Percentiles rank a stretch among this genome's conserved stretches.
These are phyloP conservation scores for Alternaria arbusti DNA, from an alignment of 2,329 filamentous ascomycete species.

Conservation along the genomic window DNA sequence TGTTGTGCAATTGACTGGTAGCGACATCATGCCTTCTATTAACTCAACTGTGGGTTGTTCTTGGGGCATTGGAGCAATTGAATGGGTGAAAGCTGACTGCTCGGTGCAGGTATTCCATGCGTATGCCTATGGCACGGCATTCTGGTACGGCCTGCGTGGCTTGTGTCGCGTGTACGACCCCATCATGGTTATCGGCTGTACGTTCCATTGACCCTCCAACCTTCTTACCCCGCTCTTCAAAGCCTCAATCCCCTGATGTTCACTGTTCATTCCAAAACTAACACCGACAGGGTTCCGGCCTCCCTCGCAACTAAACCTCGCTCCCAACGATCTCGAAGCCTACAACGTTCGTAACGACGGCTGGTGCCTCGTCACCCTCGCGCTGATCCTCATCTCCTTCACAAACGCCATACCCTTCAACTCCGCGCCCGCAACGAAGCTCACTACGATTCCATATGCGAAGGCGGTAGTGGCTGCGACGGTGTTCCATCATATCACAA, in stretches of 20 bases:
- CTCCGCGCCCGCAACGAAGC: constrained; percentile 3
- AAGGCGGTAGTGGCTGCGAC: constrained; percentile 31
- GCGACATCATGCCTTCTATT: constrained; percentile 6
- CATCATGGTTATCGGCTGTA: constrained; percentile 33
- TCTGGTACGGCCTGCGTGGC: constrained; percentile 35
- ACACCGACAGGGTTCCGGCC: constrained; percentile 29
- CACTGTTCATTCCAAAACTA: not conserved
- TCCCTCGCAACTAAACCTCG: constrained; percentile 28
- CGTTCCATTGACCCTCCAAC: not conserved
- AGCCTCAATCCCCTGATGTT: not conserved
- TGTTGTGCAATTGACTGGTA: not conserved
- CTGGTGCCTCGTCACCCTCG: constrained; percentile 36
- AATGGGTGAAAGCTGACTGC: not conserved
- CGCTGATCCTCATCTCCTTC: constrained; percentile 29
- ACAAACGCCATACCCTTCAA: constrained; percentile 28
- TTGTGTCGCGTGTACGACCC: constrained; percentile 33
- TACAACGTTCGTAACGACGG: constrained; percentile 35
- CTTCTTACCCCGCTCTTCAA: not conserved
- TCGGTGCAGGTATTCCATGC: constrained; percentile 27
- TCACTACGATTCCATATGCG: constrained; percentile 20
- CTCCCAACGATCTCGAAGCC: constrained; percentile 31
- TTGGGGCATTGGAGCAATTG: too few species aligned
- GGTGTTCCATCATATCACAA: constrained; percentile 30
- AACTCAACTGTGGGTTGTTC: constrained; percentile 1
- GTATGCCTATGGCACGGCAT: constrained; percentile 34